Evolutionary conservation across 2,329 filamentous ascomycete species (phyloP), one percentile per base, ranked within the genome.

Genomic region (Thelonectria discophora): DNA sequence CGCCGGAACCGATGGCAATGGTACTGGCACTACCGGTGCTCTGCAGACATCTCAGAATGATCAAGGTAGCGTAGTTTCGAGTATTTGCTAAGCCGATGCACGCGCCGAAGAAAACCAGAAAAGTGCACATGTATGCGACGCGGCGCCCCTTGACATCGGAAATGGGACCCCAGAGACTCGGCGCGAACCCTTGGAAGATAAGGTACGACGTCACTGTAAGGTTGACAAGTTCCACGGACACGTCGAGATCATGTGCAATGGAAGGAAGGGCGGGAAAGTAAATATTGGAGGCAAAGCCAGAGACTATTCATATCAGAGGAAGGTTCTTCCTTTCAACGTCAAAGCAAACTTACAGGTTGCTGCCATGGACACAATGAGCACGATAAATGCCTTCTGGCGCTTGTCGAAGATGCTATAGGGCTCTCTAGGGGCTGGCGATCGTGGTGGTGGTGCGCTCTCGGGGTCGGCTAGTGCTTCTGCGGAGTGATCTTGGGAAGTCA

Each of bases 111-210:
- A 83, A 85, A 6, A 85, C 77, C 20, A 74, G 32, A 34, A 85
- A 81, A 1, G 80, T 81, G 21, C 75, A 76, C 13, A 78, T 74
- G 58, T 80, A 83, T n/a, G 80, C 76, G 0, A 75, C 73, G 13
- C 82, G 76, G 3, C 83, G 77, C 0, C 83, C 83, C 6, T 79
- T 63, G 0, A 74, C 73, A 63, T 85, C 83, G 1, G 82, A 81
- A 9, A 85, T 71, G 13, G 80, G 79, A 0, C 82, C 84, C 64
- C 83, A 78, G 42, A 86, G 73, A 21, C 78, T 79, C 0, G 86
- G 86, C 0, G 84, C 80, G 0, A 88, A 64, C 3, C 80, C 85
- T 75, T 87, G 85, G 37, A 87, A 81, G 20, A 87, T 80, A 59
- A 82, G 74, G 49, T 83, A 83, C 0, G 79, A 78, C 2, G 81